Percentiles rank a stretch among this genome's conserved stretches.
Evolutionary conservation across 495 filamentous ascomycete species (phyloP).

Genomic region (Monascus purpureus): DNA sequence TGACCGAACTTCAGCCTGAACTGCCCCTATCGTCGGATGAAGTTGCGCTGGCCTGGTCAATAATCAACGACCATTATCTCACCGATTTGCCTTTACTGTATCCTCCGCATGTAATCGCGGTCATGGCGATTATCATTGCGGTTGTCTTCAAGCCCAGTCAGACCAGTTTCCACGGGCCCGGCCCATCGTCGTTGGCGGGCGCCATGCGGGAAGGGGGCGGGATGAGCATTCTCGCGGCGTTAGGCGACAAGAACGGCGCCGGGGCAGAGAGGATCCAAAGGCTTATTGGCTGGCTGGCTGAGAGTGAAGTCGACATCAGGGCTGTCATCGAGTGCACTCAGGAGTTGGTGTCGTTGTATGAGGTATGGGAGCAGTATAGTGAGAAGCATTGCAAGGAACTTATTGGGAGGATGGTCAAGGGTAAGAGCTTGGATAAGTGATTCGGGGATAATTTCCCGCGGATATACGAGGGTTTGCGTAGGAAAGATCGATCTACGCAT

Average conservation of each 20-base stretch:
- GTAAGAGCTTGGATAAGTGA: conserved; percentile 65
- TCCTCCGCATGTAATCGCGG: conserved; percentile 77
- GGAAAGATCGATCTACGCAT: too few species aligned
- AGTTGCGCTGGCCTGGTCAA: conserved; percentile 58
- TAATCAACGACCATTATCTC: conserved; percentile 94
- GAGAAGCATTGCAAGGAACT: conserved; percentile 70
- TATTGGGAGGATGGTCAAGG: conserved; percentile 73
- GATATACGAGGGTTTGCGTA: too few species aligned
- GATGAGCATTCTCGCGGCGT: conserved; percentile 25
- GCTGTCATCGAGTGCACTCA: conserved; percentile 87
- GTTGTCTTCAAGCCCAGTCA: conserved; percentile 57
- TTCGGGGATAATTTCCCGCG: too few species aligned
- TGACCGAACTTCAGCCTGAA: conserved; percentile 55
- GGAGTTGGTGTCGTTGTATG: conserved; percentile 90
- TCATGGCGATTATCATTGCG: conserved; percentile 79
- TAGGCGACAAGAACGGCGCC: conserved; percentile 20
- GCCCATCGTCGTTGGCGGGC: conserved; percentile 22
- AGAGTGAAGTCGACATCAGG: conserved; percentile 84
- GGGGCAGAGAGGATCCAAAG: conserved; percentile 48
- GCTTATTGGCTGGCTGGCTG: conserved; percentile 74
- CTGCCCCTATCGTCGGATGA: conserved; percentile 69
- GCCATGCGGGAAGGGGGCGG: conserved; percentile 26
- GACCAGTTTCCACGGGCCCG: conserved; percentile 25
- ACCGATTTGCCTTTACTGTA: conserved; percentile 84
- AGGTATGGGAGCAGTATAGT: conserved; percentile 78